These are phyloP conservation scores for Diversispora epigaea DNA, from an alignment of 192 early-diverging fungal genomes.

Conservation along the genomic window DNA sequence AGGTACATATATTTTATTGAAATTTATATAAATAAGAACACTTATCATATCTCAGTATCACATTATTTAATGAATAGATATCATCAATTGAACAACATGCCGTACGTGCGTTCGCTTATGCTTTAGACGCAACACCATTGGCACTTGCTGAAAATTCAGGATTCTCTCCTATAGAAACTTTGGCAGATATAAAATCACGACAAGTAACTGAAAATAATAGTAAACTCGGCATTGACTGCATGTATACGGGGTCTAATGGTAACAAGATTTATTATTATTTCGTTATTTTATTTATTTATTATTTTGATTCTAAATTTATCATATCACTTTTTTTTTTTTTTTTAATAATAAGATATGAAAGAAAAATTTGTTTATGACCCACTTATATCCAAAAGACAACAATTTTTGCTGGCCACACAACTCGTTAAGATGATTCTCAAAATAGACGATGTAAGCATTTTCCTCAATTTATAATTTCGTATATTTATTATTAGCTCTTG, in stretches of 20 bases:
- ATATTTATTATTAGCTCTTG: no score
- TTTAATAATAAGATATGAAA: slow-evolving; percentile 77
- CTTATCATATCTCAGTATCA: background rate
- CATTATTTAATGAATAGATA: slow-evolving; percentile 42
- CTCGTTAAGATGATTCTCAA: slow-evolving; percentile 99
- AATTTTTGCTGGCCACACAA: slow-evolving; percentile 96
- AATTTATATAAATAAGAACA: background rate
- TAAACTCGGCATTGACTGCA: slow-evolving; percentile 94
- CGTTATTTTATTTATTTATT: no score
- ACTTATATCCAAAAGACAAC: slow-evolving; percentile 98
- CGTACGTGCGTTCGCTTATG: slow-evolving; percentile 97
- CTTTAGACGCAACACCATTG: slow-evolving; percentile 92
- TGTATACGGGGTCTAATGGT: slow-evolving; percentile 85
- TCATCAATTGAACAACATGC: slow-evolving; percentile 98
- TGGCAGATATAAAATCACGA: slow-evolving; percentile 92
- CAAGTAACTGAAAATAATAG: slow-evolving; percentile 87
- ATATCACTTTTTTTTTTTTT: slow-evolving; percentile 12
- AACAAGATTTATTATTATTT: background rate
- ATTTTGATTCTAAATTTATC: no score
- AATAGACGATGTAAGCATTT: slow-evolving; percentile 75
- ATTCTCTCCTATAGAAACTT: slow-evolving; percentile 91
- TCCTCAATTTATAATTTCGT: no score
- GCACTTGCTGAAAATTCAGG: slow-evolving; percentile 98
- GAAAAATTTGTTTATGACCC: slow-evolving; percentile 99
- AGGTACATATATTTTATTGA: slow-evolving; percentile 37